A percentile compares a stretch with the other conserved stretches of the same genome.
Evolutionary conservation across 768 basidiomycete species (phyloP).

Genomic region (Mycena filopes): DNA sequence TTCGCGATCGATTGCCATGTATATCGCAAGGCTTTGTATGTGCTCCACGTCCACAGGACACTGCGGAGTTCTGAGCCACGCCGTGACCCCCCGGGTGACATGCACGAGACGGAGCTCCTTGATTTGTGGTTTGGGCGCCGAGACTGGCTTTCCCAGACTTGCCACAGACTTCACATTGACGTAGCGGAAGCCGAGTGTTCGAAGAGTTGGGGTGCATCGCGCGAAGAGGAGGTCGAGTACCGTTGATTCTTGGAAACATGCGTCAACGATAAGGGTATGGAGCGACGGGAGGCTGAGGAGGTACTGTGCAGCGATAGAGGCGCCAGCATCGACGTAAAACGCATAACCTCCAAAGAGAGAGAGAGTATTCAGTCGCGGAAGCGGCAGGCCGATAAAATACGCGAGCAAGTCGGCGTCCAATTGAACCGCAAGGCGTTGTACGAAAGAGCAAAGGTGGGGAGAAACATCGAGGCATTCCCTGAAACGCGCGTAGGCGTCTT

Average conservation of each 20-base stretch:
- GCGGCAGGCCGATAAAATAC: no score
- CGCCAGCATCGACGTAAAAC: neutral
- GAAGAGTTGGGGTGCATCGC: conserved; percentile 3
- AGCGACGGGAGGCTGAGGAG: no score
- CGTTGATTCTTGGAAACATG: neutral
- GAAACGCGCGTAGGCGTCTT: no score
- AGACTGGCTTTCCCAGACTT: no score
- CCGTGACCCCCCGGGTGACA: neutral
- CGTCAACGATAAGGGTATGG: neutral
- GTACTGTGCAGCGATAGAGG: neutral
- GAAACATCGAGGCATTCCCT: no score
- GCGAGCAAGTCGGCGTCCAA: neutral
- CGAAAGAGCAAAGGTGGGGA: no score
- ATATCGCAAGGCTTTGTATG: no score
- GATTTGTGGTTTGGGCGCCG: neutral
- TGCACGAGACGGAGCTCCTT: neutral
- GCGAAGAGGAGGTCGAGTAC: neutral
- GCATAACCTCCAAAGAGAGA: neutral
- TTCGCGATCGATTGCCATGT: no score
- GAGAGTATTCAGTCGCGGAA: neutral
- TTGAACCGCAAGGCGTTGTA: no score
- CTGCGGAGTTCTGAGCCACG: neutral
- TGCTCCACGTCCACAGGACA: neutral
- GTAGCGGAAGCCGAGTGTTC: no score
- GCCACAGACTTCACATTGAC: no score